These are phyloP conservation scores for Dendrostoma leiphaemia DNA, from an alignment of 2,329 filamentous ascomycete genomes.

Conservation along the genomic window DNA sequence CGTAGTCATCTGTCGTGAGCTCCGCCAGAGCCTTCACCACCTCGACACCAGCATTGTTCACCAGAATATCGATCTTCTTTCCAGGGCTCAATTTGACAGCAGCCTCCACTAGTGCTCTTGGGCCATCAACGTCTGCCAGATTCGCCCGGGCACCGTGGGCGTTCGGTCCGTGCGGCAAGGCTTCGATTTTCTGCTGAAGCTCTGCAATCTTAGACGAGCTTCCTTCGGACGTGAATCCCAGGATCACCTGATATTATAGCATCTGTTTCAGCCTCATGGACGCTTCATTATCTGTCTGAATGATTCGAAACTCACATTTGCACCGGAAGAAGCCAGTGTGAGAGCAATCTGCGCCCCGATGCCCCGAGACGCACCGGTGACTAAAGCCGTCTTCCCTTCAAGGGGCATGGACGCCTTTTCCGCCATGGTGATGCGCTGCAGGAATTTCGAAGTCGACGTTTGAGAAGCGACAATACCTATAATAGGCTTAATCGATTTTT, in stretches of 20 bases:
- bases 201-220: conserved; percentile 60
- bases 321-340: conserved; percentile 33
- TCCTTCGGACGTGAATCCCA: conserved; percentile 63
- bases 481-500: neutral
- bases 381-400: conserved; percentile 37
- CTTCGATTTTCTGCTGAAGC: conserved; percentile 56
- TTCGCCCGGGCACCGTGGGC: conserved; percentile 22
- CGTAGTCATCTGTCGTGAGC: conserved; percentile 48
- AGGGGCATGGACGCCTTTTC: conserved; percentile 16
- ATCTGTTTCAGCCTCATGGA: neutral
- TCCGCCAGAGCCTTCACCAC: conserved; percentile 35
- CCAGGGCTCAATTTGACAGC: conserved; percentile 20
- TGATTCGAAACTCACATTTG: conserved; percentile 20
- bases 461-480: neutral
- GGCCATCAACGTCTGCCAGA: conserved; percentile 23
- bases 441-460: no score
- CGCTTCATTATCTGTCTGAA: neutral
- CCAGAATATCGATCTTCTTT: conserved; percentile 27
- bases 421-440: neutral
- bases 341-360: conserved; percentile 36
- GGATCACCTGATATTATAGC: conserved; percentile 32
- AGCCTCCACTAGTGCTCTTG: conserved; percentile 20
- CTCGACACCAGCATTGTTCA: conserved; percentile 37
- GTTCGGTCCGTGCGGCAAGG: conserved; percentile 35
- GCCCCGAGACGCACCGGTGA: conserved; percentile 34